Evolutionary conservation across 2,329 filamentous ascomycete genomes (phyloP), one percentile per base, ranked within the genome.

Genomic region (Blastomyces emzantsi): DNA sequence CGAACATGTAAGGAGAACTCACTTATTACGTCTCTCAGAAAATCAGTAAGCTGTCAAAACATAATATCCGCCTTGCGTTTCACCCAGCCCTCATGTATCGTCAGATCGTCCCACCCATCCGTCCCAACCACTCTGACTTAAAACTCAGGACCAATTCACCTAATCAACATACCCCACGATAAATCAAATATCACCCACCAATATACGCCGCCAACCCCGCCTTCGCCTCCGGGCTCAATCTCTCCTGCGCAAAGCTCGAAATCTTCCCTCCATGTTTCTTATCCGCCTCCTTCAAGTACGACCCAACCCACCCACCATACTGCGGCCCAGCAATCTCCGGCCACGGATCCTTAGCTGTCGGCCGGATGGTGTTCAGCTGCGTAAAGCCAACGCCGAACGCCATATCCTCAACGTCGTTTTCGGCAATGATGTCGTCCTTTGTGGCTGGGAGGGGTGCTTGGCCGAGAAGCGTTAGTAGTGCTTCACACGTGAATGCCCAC

Each of bases 331-430:
- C 83, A 17, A 97, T 86, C 66, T 97, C 89, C 0, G 92, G 89
- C 80, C 92, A 97, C 25, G 92, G 89, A 73, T 97, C 94, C 61
- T 82, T 83, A 1, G 84, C 78, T 3, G 85, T 80, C 64, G 87
- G 87, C 74, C 88, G 90, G 79, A 93, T 94, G 0, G 93, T 97
- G 78, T 93, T 96, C 66, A 99, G 83, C 41, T 90, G 88, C 0
- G 94, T 97, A 77, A 96, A 99, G 9, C 92, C 93, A 67, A 97
- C 87, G 33, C 94, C 94, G 72, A 99, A 99, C 36, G 90, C 88
- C 68, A 97, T 87, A 74, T 99, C 94, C 70, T 99, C 94, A 33
- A 96, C 90, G 71, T 97, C 93, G 2, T 91, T 87, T 73, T 97
- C 94, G 13, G 86, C 85, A 67, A 96, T 87, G 60, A 90, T 79